These are phyloP conservation scores for Vanrija sp. DNA, from an alignment of 1,284 basidiomycete genomes.

Conservation along the genomic window DNA sequence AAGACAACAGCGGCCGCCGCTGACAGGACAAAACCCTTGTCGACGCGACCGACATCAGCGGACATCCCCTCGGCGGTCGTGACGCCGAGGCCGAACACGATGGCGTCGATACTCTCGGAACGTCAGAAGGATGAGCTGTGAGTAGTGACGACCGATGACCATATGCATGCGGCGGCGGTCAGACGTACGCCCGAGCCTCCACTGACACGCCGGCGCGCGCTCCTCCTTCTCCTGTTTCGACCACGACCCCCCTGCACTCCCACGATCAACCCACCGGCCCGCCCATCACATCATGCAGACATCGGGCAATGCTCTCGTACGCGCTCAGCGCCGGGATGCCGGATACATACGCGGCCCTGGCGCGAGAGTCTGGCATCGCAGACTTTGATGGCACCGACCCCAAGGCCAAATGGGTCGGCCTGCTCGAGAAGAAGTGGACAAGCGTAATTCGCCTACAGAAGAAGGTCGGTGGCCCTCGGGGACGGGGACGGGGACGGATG, in stretches of 20 bases:
- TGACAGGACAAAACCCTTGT: not conserved
- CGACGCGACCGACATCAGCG: not conserved
- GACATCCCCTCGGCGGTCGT: not conserved
- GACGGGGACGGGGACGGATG: not conserved
- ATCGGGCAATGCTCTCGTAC: conserved; percentile 82
- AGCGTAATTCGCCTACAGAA: conserved; percentile 87
- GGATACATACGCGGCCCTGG: conserved; percentile 62
- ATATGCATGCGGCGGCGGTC: not conserved
- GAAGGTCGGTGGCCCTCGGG: conserved; percentile 56
- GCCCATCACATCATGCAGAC: conserved; percentile 51
- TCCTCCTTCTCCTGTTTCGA: not conserved
- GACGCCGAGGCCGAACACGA: conserved; percentile 9
- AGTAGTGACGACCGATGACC: conserved; percentile 32
- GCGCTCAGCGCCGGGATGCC: conserved; percentile 64
- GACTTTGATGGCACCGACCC: conserved; percentile 71
- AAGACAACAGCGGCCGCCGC: conserved; percentile 2
- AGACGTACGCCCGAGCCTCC: not conserved
- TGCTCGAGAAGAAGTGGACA: conserved; percentile 94
- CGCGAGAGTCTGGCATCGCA: conserved; percentile 55
- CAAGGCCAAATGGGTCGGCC: conserved; percentile 73
- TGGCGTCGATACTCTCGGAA: conserved; percentile 59
- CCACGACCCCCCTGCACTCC: not conserved
- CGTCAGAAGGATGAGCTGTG: conserved; percentile 79
- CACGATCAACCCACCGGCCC: not conserved
- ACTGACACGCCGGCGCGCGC: not conserved